Percentiles rank a stretch among this genome's conserved stretches.
These are phyloP conservation scores for Smallanthus sonchifolius DNA, from an alignment of 129 eudicot species.

Conservation along the genomic window DNA sequence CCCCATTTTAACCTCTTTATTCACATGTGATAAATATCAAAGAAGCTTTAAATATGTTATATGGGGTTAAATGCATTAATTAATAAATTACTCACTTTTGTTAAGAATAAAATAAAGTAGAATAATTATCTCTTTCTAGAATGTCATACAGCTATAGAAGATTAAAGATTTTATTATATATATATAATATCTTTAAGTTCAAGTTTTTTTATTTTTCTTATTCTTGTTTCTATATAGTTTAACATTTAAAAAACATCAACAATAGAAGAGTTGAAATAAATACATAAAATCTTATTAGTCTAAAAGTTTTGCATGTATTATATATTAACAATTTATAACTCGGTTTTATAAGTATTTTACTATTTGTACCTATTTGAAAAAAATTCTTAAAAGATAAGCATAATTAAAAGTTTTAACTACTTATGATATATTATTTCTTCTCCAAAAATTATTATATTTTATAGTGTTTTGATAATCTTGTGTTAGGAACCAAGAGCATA, in stretches of 20 bases:
- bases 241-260: no score
- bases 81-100: not conserved
- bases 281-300: no score
- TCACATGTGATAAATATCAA: constrained; percentile 5
- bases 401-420: not conserved
- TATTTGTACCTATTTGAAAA: no score
- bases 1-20: not conserved
- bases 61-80: not conserved
- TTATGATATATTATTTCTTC: not conserved
- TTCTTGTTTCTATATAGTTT: no score
- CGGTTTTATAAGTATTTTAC: no score
- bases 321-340: no score
- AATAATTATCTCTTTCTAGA: not conserved
- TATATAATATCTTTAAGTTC: not conserved
- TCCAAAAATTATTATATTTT: not conserved
- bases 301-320: no score
- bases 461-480: not conserved
- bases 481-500: not conserved
- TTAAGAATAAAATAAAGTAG: not conserved
- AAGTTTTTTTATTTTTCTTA: not conserved
- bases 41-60: not conserved
- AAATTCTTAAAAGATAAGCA: no score
- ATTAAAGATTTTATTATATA: not conserved
- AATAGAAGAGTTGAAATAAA: no score
- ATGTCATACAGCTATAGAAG: not conserved